Evolutionary conservation across 441 rosid species (phyloP).

Genomic region (Breynia disticha): DNA sequence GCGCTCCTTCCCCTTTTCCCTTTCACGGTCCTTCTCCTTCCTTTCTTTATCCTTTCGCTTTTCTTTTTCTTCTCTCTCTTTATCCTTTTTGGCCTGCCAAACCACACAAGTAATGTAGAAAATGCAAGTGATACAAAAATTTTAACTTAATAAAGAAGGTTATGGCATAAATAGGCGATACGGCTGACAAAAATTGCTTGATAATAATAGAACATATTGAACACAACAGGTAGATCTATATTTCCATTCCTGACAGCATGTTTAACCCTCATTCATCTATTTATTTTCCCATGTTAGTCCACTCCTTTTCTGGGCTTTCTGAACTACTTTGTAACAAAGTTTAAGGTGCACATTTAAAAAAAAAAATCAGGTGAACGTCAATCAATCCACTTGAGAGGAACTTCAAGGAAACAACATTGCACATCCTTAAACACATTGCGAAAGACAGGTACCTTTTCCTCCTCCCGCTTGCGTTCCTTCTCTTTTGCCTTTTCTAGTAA

Average conservation of each 20-base stretch:
- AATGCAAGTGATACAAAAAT: background rate
- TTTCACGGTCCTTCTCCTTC: conserved; percentile 59
- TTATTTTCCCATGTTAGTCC: background rate
- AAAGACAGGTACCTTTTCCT: conserved; percentile 58
- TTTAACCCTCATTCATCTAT: too few species aligned
- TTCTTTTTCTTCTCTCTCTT: conserved; percentile 52
- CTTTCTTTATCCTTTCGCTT: conserved; percentile 36
- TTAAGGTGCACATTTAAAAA: background rate
- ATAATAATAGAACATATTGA: too few species aligned
- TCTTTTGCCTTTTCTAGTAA: conserved; percentile 86
- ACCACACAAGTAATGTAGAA: background rate
- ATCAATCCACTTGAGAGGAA: too few species aligned
- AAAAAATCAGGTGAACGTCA: too few species aligned
- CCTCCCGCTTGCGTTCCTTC: conserved; percentile 88
- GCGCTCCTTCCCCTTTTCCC: conserved; percentile 61
- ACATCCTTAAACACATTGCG: background rate
- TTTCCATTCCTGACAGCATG: too few species aligned
- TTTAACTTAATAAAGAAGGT: background rate
- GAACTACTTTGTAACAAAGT: background rate
- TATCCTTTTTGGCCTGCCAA: conserved; percentile 40
- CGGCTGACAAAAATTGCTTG: too few species aligned
- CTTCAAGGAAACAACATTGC: too few species aligned
- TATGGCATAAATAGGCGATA: background rate
- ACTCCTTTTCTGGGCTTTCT: too few species aligned
- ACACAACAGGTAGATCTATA: too few species aligned